Base-by-base conservation (phyloP, 2,329 filamentous ascomycete genomes). In the Pestalotiopsis sp. region DNA sequence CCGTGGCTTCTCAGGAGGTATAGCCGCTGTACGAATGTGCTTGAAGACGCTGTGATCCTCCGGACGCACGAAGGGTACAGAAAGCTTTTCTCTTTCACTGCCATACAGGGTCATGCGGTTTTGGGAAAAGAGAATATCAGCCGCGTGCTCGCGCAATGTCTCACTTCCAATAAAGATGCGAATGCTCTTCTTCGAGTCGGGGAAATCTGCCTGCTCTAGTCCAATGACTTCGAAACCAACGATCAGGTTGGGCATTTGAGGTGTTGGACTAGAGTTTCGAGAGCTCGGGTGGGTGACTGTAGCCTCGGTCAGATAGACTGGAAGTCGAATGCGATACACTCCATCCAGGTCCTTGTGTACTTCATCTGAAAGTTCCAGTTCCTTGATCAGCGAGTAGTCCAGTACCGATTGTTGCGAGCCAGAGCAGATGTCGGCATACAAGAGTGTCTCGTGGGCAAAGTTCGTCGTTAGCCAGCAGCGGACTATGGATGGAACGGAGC, bases 381-480 rank as follows among this genome's bases (percentile, higher is more conserved):
- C 92, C 72, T 89, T 89, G 64, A 98, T 83, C 65, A 98, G 86
- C 5, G 90, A 88, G 73, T 88, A 86, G 67, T 96, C 92, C 60
- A 99, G 82, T n/a, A 90, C 90, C 1, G 96, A 98, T 74, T 90
- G 91, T 79, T 95, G 94, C 4, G 96, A 97, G 1, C 95, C 96
- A 2, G 93, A 95, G 79, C 96, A 98, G 2, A 98, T 86, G 41
- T 94, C 95, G 45, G 95, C 96, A 77, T 98, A 98, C 4, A 98
- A 85, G 17, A 98, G 87, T 11, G 94, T 92, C 72, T 92, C 91
- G 77, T 97, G 95, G 14, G 94, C 95, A 81, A 97, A 98, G 75
- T 93, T 91, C 45, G 91, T 92, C 31, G 93, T 95, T 74, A 98
- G 85, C 95, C 96, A 98, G 83, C 96, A 99, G 70, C 96, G 92